Evolutionary conservation across 495 filamentous ascomycete genomes (phyloP), one percentile per base, ranked within the genome.

Genomic region (Evansstolkia leycettana): DNA sequence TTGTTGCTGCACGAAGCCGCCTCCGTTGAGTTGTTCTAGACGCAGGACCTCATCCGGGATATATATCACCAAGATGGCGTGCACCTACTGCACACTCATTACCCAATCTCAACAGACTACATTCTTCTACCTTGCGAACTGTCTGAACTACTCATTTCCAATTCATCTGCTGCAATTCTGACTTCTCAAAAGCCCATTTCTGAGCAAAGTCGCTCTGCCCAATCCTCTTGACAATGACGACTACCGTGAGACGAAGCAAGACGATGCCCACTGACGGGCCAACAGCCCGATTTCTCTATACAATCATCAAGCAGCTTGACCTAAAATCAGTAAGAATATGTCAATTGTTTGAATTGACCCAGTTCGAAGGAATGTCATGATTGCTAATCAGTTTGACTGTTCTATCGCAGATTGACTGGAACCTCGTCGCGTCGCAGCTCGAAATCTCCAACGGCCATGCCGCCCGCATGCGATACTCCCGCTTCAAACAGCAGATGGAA

Each of bases 401-500:
- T n/a, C n/a, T 23, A 7, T 2, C 19, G 19, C 33, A 84, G 81
- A 75, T 85, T 45, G 75, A 87, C 51, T 87, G 81, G 82, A 76
- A 70, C 42, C 53, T 65, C 36, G 79, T 87, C 16, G 80, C 82
- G 16, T 38, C 54, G 5, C 63, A 78, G 29, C 52, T 69, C 2
- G 64, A 70, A 36, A 82, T 85, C 38, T 80, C 79, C 42, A 87
- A 85, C 48, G 81, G 80, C 47, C 82, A 87, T 54, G 82, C 82
- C 7, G 80, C 82, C 19, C 78, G 82, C 30, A 87, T 87, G 82
- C 78, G 82, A 23, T 87, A 73, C 54, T 76, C 74, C 14, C 75
- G 82, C 27, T 83, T 84, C 60, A 62, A 61, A 38, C 62, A 69
- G 39, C 69, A 74, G 34, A 75, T 76, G 65, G 73, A 77, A 38